Evolutionary conservation across 1,284 basidiomycete species (phyloP).

Genomic region (Tilletia horrida): DNA sequence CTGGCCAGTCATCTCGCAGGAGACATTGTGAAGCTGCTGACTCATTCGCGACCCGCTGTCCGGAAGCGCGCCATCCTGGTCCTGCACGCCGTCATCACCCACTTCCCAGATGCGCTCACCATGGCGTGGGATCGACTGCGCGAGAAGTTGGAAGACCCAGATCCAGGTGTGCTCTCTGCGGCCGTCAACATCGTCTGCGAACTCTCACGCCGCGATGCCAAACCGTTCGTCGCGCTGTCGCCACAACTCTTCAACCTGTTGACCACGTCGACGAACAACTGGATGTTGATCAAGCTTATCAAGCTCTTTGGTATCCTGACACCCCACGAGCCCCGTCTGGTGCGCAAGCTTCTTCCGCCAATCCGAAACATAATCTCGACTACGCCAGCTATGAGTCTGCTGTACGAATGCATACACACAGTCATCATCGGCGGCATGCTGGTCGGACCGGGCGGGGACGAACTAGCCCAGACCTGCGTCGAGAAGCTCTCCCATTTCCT

Average conservation of each 20-base stretch:
- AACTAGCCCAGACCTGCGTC: constrained; percentile 80
- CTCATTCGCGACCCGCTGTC: constrained; percentile 75
- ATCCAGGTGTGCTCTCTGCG: constrained; percentile 75
- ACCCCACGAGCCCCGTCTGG: constrained; percentile 85
- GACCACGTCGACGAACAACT: constrained; percentile 92
- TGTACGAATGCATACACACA: constrained; percentile 98
- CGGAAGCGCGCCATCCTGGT: constrained; percentile 63
- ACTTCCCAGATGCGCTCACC: constrained; percentile 41
- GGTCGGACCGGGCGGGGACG: constrained; percentile 57
- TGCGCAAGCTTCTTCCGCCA: constrained; percentile 87
- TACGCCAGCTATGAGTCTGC: constrained; percentile 87
- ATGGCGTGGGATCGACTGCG: constrained; percentile 61
- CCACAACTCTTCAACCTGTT: constrained; percentile 92
- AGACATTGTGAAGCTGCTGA: constrained; percentile 78
- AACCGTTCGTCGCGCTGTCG: constrained; percentile 59
- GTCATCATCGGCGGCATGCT: constrained; percentile 97
- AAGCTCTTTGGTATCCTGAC: constrained; percentile 65
- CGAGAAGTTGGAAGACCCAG: constrained; percentile 62
- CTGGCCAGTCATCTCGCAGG: constrained; percentile 81
- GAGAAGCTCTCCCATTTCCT: constrained; percentile 90
- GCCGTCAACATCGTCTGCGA: constrained; percentile 94
- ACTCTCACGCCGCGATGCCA: constrained; percentile 62
- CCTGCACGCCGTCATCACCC: constrained; percentile 21
- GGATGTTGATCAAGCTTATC: constrained; percentile 99
- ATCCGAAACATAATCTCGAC: constrained; percentile 92